Evolutionary conservation across 495 filamentous ascomycete genomes (phyloP), one percentile per base, ranked within the genome.

Genomic region (Xylaria castorea): DNA sequence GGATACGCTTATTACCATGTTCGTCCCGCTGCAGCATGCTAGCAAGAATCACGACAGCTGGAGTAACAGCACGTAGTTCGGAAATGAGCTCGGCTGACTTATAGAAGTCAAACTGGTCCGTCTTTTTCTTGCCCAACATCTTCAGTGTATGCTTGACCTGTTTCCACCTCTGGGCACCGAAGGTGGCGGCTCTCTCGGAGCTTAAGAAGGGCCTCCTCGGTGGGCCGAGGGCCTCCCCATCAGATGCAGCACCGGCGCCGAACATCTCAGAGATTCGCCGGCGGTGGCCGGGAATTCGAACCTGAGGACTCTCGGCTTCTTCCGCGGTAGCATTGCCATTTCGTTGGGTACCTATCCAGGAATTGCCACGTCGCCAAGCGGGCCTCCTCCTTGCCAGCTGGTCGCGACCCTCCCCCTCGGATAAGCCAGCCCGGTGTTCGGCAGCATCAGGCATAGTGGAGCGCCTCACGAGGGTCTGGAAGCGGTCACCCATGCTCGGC

Each of bases 21-120:
- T 99, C 96, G 74, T 99, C 96, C 48, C 96, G 87, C 81, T 99
- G 96, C 76, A 97, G 95, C 91, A 97, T 97, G 75, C 94, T 97
- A 8, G 96, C 96, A 53, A 98, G 82, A 72, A 99, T 97, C 67
- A 98, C 81, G 30, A 94, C 96, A 14, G 96, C 96, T 11, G 96
- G 96, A 1, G 93, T 91, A 46, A 92, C 96, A 8, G 96, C 97
- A 34, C 94, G 91, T 30, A 99, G 85, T 80, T 99, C 96, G 6
- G 97, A 95, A 85, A 99, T 92, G 38, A 99, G 85, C 78, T 99
- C 97, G 25, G 96, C 95, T 32, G 94, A 97, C 77, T 99, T 99
- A 76, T 92, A 91, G 80, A 94, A 93, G 81, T 99, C 96, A 61
- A 97, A 91, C 64, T 91, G 91, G 70, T 98, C 94, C 12, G 91